A percentile compares a stretch with the other conserved stretches of the same genome.
Conservation (phyloP, 768 basidiomycete genomes). For the Rhodosporidiobolus sp. region DNA sequence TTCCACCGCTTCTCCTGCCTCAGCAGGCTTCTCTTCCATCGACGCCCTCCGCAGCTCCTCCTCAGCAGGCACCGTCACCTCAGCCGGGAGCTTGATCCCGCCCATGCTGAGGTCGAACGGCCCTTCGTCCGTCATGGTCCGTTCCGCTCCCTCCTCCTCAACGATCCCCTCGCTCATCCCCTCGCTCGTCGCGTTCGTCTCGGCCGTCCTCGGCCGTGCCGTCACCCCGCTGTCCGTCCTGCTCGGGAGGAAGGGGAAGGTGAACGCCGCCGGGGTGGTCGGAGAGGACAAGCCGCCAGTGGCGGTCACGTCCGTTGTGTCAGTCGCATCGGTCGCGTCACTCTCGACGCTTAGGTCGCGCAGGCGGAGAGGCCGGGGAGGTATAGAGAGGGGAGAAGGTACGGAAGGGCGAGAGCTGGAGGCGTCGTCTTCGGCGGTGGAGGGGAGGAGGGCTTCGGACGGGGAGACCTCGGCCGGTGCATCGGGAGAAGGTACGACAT, state of each 20-base stretch:
- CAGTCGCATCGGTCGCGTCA: neutral
- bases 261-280: neutral
- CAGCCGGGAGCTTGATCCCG: neutral
- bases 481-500: too few relatives aligned
- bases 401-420: neutral
- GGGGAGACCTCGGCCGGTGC: neutral
- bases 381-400: neutral
- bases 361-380: neutral
- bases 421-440: neutral
- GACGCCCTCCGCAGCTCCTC: neutral
- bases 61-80: neutral
- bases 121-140: constrained; percentile 3
- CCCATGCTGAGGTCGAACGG: constrained; percentile 21
- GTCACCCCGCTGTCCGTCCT: neutral
- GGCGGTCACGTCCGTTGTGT: too few relatives aligned
- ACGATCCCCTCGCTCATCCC: neutral
- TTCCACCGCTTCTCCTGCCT: neutral
- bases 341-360: constrained; percentile 2
- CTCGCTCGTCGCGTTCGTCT: neutral
- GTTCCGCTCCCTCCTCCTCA: neutral
- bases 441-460: neutral
- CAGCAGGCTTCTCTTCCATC: neutral
- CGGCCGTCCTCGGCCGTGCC: neutral
- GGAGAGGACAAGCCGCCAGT: neutral
- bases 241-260: constrained; percentile 11